Conservation (phyloP, 2,329 filamentous ascomycete species). For the Botrytis medusae region DNA sequence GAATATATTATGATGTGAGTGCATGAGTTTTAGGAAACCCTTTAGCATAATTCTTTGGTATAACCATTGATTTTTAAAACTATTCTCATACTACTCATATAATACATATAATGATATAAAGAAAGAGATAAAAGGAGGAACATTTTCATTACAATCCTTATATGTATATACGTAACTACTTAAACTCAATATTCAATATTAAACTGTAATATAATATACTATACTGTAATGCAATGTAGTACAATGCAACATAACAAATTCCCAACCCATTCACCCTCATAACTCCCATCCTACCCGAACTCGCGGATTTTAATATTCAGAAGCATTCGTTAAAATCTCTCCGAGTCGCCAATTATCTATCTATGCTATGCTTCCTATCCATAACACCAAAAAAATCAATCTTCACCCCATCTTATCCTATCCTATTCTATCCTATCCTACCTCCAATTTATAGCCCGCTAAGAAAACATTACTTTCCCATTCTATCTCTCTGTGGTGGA, state of each 20-base stretch:
- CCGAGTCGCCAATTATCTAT: not conserved
- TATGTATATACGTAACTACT: accelerated
- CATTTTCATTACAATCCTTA: not conserved
- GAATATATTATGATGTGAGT: too few species aligned
- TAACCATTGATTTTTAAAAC: too few species aligned
- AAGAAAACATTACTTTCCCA: not conserved
- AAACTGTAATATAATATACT: not conserved
- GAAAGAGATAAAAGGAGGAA: not conserved
- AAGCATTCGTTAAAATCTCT: not conserved
- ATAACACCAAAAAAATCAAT: not conserved
- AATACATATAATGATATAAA: not conserved
- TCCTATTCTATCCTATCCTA: not conserved
- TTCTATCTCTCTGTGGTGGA: constrained; percentile 6
- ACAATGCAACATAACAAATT: not conserved
- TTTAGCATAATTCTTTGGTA: too few species aligned
- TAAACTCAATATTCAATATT: not conserved
- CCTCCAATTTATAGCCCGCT: not conserved
- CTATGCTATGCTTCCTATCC: not conserved
- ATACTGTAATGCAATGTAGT: not conserved
- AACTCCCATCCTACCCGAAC: not conserved
- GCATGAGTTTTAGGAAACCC: too few species aligned
- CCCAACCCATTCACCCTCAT: not conserved
- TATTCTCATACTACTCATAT: too few species aligned
- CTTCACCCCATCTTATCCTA: too few species aligned
- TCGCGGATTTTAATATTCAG: not conserved